These are phyloP conservation scores for Geotrichum siamense DNA, from an alignment of 1,139 yeast genomes.

Conservation along the genomic window DNA sequence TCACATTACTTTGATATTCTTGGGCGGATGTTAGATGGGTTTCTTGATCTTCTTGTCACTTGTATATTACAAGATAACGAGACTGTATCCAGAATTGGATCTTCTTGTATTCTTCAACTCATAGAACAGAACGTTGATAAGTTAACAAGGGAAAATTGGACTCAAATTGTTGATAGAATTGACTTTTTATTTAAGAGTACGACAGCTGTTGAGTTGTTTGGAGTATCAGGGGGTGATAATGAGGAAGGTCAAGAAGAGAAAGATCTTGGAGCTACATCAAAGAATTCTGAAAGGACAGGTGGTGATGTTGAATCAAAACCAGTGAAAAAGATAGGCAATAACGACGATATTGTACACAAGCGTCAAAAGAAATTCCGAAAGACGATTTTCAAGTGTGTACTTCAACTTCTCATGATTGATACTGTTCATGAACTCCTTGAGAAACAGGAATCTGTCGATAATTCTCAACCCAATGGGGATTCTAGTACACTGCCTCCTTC, in stretches of 20 bases:
- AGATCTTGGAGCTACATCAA: conserved; percentile 18
- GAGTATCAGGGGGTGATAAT: conserved; percentile 32
- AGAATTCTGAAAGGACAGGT: conserved; percentile 5
- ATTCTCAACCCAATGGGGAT: not conserved
- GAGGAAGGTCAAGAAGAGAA: conserved; percentile 21
- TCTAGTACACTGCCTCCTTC: conserved; percentile 2
- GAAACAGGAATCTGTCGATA: conserved; percentile 40
- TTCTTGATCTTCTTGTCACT: conserved; percentile 65
- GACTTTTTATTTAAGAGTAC: conserved; percentile 67
- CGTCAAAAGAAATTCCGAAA: conserved; percentile 48
- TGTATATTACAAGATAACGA: conserved; percentile 97
- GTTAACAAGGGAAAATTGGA: conserved; percentile 67
- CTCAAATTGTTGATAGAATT: conserved; percentile 55
- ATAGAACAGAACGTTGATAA: conserved; percentile 65
- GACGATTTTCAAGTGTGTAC: conserved; percentile 85
- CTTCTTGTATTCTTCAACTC: conserved; percentile 76
- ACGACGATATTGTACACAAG: conserved; percentile 11
- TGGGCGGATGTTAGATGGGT: conserved; percentile 60
- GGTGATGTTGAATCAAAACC: conserved; percentile 5
- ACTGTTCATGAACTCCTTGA: conserved; percentile 72
- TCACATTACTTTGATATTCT: conserved; percentile 72
- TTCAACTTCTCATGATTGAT: conserved; percentile 84
- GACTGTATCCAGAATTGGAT: conserved; percentile 89
- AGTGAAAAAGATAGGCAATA: conserved; percentile 9
- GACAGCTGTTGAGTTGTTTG: conserved; percentile 78